phyloP scores from a whole-genome alignment of 2,329 filamentous ascomycete genomes.

The Leptosphaerulina australis region DNA sequence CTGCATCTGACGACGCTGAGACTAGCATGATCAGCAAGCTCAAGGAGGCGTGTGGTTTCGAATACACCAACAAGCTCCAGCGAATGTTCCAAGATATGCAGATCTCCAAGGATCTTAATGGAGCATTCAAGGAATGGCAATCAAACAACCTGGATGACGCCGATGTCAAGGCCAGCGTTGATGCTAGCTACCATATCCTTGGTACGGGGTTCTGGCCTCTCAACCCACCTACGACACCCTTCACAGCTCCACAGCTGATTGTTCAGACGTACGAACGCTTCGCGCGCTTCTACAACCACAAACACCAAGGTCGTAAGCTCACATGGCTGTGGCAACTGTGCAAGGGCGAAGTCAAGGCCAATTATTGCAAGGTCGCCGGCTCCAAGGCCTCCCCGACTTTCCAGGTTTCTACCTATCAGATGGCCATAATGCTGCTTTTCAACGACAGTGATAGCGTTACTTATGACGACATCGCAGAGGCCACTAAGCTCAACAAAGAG shows the following conservation, averaged over 20 bases:
- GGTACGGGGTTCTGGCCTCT: constrained; percentile 98
- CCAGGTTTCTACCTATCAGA: constrained; percentile 96
- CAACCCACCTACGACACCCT: constrained; percentile 82
- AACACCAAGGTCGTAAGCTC: constrained; percentile 94
- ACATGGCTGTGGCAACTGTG: constrained; percentile 98
- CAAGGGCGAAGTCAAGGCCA: constrained; percentile 94
- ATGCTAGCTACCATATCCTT: constrained; percentile 89
- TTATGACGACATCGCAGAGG: constrained; percentile 85
- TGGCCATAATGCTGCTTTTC: constrained; percentile 93
- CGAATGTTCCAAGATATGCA: constrained; percentile 99
- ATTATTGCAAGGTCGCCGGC: constrained; percentile 74
- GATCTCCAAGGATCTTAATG: constrained; percentile 96
- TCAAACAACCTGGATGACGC: constrained; percentile 67
- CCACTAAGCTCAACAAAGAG: constrained; percentile 79
- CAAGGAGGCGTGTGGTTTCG: constrained; percentile 97
- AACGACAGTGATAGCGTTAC: constrained; percentile 86
- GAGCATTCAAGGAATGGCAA: constrained; percentile 81
- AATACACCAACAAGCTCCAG: constrained; percentile 99
- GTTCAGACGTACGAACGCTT: constrained; percentile 89
- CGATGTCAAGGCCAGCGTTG: constrained; percentile 71
- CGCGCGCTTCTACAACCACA: constrained; percentile 88
- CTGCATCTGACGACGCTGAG: constrained; percentile 95
- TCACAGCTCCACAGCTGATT: constrained; percentile 85
- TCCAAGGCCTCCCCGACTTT: constrained; percentile 90
- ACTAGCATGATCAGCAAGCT: constrained; percentile 99